A percentile compares a stretch with the other conserved stretches of the same genome.
Conservation (phyloP, 23 red algal species). For the Chondrus crispus region DNA sequence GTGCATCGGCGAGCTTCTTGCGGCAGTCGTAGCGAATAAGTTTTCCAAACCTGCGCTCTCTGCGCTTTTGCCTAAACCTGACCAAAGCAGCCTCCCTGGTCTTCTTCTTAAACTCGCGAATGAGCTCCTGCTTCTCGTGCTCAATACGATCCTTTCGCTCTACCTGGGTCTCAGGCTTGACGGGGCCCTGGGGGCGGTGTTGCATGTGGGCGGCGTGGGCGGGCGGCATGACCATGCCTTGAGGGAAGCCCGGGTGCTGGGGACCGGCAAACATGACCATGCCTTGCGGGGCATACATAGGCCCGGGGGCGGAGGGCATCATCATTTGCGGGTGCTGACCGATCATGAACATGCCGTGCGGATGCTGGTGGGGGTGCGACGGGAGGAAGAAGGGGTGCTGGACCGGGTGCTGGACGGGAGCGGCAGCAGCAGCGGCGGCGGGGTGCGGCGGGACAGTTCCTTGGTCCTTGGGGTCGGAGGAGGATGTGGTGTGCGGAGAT, state of each 20-base stretch:
- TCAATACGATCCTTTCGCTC: slow-evolving; percentile 61
- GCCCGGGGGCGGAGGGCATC: not conserved
- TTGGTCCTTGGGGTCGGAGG: not conserved
- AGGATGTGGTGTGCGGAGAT: no score
- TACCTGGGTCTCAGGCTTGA: slow-evolving; percentile 21
- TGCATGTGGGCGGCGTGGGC: no score
- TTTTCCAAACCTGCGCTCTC: slow-evolving; percentile 84
- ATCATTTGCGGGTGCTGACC: slow-evolving; percentile 39
- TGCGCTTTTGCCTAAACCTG: slow-evolving; percentile 87
- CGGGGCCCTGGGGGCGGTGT: not conserved
- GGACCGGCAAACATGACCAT: slow-evolving; percentile 66
- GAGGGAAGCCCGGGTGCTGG: slow-evolving; percentile 20
- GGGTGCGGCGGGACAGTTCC: not conserved
- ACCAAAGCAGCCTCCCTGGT: slow-evolving; percentile 84
- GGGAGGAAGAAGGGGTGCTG: slow-evolving; percentile 51
- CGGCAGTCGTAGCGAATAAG: slow-evolving; percentile 83
- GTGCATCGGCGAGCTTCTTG: slow-evolving; percentile 78
- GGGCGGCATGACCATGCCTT: slow-evolving; percentile 37
- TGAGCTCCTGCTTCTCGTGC: slow-evolving; percentile 78
- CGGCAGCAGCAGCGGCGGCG: no score
- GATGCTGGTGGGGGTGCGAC: not conserved
- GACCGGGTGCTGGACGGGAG: no score
- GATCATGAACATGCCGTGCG: slow-evolving; percentile 39
- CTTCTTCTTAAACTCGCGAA: slow-evolving; percentile 92
- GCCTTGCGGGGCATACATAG: slow-evolving; percentile 47